Base-by-base conservation (phyloP, 31 red algal species). In the Asparagopsis taxiformis region DNA sequence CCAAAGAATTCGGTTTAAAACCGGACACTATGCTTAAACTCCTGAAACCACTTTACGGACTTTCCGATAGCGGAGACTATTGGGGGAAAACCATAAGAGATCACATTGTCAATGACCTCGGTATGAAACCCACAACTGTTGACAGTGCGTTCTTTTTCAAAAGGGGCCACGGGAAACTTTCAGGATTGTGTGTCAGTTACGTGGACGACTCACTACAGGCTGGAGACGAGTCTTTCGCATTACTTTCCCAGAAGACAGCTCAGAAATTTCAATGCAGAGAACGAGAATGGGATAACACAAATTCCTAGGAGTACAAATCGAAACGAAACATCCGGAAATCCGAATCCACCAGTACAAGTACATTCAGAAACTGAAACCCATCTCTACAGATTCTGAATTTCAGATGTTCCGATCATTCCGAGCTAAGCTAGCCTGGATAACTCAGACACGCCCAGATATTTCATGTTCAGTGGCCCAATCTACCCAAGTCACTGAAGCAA, bases 381-480 rank as follows among this genome's bases (percentile, higher is more conserved):
- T 55, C 44, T 48, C 1, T 16, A 0, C 10, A 16, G 51, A 53
- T 56, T 53, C 0, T 53, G 23, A 33, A 29, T 79, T 28, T 66
- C 21, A 1, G 3, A 59, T 32, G 5, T 52, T 79, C 44, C 0
- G 49, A 13, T 79, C 74, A 15, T 24, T 15, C 24, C 52, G 58
- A 23, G 24, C 22, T n/a, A 66, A 64, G 0, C 17, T 54, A 16
- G 24, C 20, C 0, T 66, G n/a, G 61, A 38, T 66, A 9, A 1
- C 44, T 15, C 59, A 79, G 17, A 66, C 61, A 17, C 59, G 74
- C 39, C 74, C 58, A 20, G 59, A 66, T 55, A 79, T 79, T 3
- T 0, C 32, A 3, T 65, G 44, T 38, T 41, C 39, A 28, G 61
- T 66, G 7, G 52, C 26, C 8, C 48, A 66, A 35, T 19, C 50